Base-by-base conservation (phyloP, 2,329 filamentous ascomycete genomes). In the Pestalotiopsis sp. region DNA sequence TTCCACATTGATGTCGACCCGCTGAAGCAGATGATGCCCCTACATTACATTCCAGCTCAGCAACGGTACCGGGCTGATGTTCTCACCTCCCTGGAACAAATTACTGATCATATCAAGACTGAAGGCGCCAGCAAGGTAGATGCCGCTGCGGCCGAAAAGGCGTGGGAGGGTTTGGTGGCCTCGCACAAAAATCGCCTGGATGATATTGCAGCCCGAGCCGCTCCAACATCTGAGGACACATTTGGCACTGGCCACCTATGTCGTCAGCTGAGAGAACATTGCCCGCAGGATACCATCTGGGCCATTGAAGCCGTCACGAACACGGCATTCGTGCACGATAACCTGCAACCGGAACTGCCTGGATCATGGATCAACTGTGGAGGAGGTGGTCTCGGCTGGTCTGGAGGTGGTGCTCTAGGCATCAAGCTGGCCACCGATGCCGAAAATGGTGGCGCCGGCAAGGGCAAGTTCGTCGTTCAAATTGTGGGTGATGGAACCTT, bases 271-370 rank as follows among this genome's bases (percentile, higher is more conserved):
- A 73, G 76, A 23, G 71, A 76, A 12, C 66, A 80, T 20, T 83
- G 80, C 65, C 83, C 83, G 0, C 58, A 75, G 31, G 83, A 85
- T 76, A 91, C 92, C 0, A 92, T 94, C 73, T 94, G 88, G 85
- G 89, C 89, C 2, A 83, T 94, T 67, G 92, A 95, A 80, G 89
- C 92, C 0, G 92, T 95, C 1, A 94, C 92, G 0, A 89, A 91
- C 72, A 90, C 90, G 0, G 78, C 77, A 1, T 87, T 89, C 58
- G 90, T 93, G 3, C 86, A 91, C 52, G 91, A 94, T 72, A 90
- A 92, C 73, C 79, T 94, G 4, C 88, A 87, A 73, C 86, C 89
- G 4, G 89, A 86, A 2, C 73, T 87, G 7, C 83, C 85, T 0
- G 83, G 84, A 0, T 81, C 80, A 65, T 85, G 84, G 81, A 83